phyloP scores from a whole-genome alignment of 2,329 filamentous ascomycete species.

The Alternaria solani region DNA sequence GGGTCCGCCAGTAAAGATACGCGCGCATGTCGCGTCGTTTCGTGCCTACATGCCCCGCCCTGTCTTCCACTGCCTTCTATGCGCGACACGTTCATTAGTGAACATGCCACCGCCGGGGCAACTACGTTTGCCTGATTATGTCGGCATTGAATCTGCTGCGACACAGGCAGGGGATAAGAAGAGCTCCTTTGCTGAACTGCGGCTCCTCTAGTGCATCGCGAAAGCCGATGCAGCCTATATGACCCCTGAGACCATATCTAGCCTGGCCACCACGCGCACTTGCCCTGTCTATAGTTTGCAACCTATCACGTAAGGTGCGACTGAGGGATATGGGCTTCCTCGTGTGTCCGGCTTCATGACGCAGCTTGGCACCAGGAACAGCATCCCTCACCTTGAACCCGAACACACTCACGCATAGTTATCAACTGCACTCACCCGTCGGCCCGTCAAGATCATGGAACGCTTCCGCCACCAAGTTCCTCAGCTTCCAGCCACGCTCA shows the following conservation, averaged over 20 bases:
- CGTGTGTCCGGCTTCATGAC: neutral
- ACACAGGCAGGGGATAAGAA: neutral
- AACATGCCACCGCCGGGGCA: neutral
- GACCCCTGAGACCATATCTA: neutral
- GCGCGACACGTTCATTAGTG: neutral
- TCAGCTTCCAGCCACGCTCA: constrained; percentile 1
- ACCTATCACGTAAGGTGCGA: neutral
- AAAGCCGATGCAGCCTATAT: neutral
- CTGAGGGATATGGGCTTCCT: neutral
- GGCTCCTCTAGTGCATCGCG: neutral
- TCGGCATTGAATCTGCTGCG: neutral
- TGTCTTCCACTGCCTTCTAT: constrained; percentile 11
- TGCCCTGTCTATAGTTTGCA: neutral
- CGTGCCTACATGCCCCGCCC: constrained; percentile 8
- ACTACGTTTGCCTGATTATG: neutral
- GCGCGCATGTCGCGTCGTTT: constrained; percentile 10
- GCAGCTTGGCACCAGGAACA: neutral
- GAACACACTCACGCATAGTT: neutral
- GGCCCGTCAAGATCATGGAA: neutral
- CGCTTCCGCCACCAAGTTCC: neutral
- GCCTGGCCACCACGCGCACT: neutral
- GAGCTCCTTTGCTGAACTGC: neutral
- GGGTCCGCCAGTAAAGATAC: constrained; percentile 9
- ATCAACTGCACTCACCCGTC: neutral
- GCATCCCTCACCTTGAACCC: neutral